Percentiles rank a stretch among this genome's conserved stretches.
Evolutionary conservation across 768 basidiomycete genomes (phyloP).

Genomic region (Rhizopogon vesiculosus): DNA sequence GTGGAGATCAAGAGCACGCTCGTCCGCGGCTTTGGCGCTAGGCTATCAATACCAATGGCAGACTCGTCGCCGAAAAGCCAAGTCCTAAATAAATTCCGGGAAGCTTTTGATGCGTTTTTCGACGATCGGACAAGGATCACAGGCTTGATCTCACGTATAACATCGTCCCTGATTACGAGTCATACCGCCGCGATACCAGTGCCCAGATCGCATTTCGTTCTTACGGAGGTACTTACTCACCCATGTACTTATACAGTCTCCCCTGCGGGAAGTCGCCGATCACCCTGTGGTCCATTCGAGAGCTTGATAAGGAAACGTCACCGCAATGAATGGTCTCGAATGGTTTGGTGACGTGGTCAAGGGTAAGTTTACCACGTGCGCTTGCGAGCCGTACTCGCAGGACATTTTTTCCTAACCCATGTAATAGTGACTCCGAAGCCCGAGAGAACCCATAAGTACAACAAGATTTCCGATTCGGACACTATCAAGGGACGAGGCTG

Average conservation of each 20-base stretch:
- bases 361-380: constrained; percentile 14
- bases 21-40: neutral
- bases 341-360: constrained; percentile 38
- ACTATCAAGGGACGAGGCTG: constrained; percentile 31
- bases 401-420: constrained; percentile 33
- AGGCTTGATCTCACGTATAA: constrained; percentile 26
- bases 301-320: constrained; percentile 24
- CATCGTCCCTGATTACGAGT: constrained; percentile 33
- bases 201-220: constrained; percentile 37
- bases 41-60: neutral
- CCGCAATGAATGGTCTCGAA: constrained; percentile 38
- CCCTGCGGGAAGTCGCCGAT: constrained; percentile 42
- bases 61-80: neutral
- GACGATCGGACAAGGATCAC: constrained; percentile 14
- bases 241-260: constrained; percentile 26
- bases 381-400: constrained; percentile 11
- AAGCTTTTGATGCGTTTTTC: constrained; percentile 28
- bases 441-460: constrained; percentile 33
- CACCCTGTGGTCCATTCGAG: constrained; percentile 32
- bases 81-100: constrained; percentile 16
- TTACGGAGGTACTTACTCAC: constrained; percentile 27
- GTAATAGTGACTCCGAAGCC: constrained; percentile 30
- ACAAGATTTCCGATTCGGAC: constrained; percentile 30
- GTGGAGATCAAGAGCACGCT: constrained; percentile 31
- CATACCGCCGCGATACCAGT: constrained; percentile 44